Percentiles rank a stretch among this genome's conserved stretches.
phyloP scores from a whole-genome alignment of 106 monocot genomes.

The Dioscorea zingiberensis region DNA sequence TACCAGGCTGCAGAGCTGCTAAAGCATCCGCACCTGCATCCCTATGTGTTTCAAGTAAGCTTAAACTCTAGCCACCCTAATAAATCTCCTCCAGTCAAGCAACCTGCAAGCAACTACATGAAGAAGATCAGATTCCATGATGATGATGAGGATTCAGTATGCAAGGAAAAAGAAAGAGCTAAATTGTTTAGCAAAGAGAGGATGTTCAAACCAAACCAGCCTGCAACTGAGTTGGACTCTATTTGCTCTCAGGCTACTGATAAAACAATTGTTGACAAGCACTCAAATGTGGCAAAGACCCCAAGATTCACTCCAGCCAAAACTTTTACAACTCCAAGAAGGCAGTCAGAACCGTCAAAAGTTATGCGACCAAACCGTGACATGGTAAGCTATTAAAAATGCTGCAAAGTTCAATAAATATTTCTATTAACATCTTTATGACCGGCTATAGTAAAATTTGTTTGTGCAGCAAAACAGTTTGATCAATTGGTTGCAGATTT shows the following conservation, averaged over 20 bases:
- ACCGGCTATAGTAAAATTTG: too few relatives aligned
- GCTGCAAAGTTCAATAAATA: too few relatives aligned
- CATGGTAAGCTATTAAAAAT: slow-evolving; percentile 21
- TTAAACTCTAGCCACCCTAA: slow-evolving; percentile 49
- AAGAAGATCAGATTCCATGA: slow-evolving; percentile 55
- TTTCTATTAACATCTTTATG: too few relatives aligned
- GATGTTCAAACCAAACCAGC: slow-evolving; percentile 34
- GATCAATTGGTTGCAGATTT: too few relatives aligned
- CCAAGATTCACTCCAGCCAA: slow-evolving; percentile 43
- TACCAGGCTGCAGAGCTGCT: slow-evolving; percentile 87
- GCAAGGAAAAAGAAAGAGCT: slow-evolving; percentile 42
- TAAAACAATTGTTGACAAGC: slow-evolving; percentile 15
- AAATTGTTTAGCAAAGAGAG: slow-evolving; percentile 44
- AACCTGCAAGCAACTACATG: slow-evolving; percentile 13
- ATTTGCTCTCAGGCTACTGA: slow-evolving; percentile 31
- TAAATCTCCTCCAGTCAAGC: slow-evolving; percentile 42
- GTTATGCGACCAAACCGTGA: slow-evolving; percentile 28
- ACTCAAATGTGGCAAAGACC: slow-evolving; percentile 23
- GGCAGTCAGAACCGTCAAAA: slow-evolving; percentile 38
- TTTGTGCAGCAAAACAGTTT: too few relatives aligned
- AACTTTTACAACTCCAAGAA: slow-evolving; percentile 47
- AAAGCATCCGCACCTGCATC: slow-evolving; percentile 83
- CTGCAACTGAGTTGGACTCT: slow-evolving; percentile 25
- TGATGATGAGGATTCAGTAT: slow-evolving; percentile 31
- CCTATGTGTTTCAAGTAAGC: slow-evolving; percentile 77